Evolutionary conservation across 1,284 basidiomycete genomes (phyloP).

Genomic region (Pascua guehoae): DNA sequence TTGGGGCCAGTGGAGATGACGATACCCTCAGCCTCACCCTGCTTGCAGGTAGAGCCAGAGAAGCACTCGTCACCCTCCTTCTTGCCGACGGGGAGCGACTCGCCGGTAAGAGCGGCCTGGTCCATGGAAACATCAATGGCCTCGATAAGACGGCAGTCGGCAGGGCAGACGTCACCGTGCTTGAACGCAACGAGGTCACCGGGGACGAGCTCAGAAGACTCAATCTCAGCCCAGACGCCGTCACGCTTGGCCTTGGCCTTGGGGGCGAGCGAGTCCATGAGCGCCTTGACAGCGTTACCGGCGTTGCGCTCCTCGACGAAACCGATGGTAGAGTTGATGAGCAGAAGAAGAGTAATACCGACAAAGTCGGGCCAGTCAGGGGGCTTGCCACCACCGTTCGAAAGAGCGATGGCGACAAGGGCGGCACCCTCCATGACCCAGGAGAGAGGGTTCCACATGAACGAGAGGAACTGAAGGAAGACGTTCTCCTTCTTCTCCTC

Average conservation of each 20-base stretch:
- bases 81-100: slow-evolving; percentile 87
- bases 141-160: slow-evolving; percentile 91
- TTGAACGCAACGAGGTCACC: slow-evolving; percentile 95
- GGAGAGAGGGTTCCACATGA: slow-evolving; percentile 98
- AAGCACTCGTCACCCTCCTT: slow-evolving; percentile 92
- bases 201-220: slow-evolving; percentile 80
- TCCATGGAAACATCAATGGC: slow-evolving; percentile 94
- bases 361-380: slow-evolving; percentile 98
- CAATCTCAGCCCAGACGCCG: slow-evolving; percentile 80
- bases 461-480: slow-evolving; percentile 74
- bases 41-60: slow-evolving; percentile 95
- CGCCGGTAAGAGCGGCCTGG: slow-evolving; percentile 93
- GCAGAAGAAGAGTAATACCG: slow-evolving; percentile 86
- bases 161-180: slow-evolving; percentile 94
- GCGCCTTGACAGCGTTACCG: slow-evolving; percentile 96
- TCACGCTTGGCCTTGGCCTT: slow-evolving; percentile 89
- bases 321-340: slow-evolving; percentile 95
- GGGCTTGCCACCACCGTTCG: slow-evolving; percentile 77
- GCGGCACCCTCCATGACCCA: slow-evolving; percentile 99
- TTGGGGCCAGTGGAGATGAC: slow-evolving; percentile 95
- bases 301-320: slow-evolving; percentile 97
- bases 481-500: slow-evolving; percentile 81
- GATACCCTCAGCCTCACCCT: slow-evolving; percentile 94
- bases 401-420: slow-evolving; percentile 90
- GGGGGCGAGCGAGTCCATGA: slow-evolving; percentile 98